phyloP scores from a whole-genome alignment of 352 stramenopile genomes.

The Globisporangium cylindrosporum region DNA sequence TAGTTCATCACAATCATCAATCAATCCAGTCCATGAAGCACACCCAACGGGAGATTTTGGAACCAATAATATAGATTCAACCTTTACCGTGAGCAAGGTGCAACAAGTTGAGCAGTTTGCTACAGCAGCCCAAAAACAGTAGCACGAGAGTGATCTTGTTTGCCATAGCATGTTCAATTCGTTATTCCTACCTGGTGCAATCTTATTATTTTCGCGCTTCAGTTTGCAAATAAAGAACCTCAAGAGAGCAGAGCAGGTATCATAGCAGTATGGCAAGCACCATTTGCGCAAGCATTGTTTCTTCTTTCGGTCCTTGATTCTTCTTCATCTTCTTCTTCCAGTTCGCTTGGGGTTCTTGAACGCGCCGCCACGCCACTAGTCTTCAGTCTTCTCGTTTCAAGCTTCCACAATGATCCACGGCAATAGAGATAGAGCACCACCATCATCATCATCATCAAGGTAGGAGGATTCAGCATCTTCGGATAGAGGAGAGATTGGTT shows the following conservation, averaged over 20 bases:
- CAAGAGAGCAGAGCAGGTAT: constrained; percentile 7
- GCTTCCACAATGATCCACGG: constrained; percentile 9
- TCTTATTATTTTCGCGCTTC: constrained; percentile 5
- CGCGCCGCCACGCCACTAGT: not conserved
- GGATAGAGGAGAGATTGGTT: constrained; percentile 9
- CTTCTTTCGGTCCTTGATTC: not conserved
- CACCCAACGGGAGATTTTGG: not conserved
- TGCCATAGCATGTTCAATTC: constrained; percentile 7
- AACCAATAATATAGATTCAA: not conserved
- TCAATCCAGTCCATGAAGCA: not conserved
- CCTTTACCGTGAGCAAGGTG: not conserved
- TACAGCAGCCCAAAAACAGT: constrained; percentile 15
- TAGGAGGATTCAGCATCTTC: constrained; percentile 14
- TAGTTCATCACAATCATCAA: not conserved
- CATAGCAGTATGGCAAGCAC: constrained; percentile 2
- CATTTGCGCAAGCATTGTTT: constrained; percentile 4
- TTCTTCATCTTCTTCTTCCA: constrained; percentile 3
- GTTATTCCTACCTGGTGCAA: constrained; percentile 10
- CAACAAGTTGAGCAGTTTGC: constrained; percentile 45
- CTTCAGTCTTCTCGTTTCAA: constrained; percentile 10
- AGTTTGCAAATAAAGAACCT: constrained; percentile 1
- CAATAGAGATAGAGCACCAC: constrained; percentile 13
- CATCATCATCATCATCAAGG: constrained; percentile 18
- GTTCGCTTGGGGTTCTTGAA: not conserved
- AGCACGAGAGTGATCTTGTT: not conserved